Evolutionary conservation across 169 alveolate species (phyloP).

Genomic region (Toxoplasma gondii): DNA sequence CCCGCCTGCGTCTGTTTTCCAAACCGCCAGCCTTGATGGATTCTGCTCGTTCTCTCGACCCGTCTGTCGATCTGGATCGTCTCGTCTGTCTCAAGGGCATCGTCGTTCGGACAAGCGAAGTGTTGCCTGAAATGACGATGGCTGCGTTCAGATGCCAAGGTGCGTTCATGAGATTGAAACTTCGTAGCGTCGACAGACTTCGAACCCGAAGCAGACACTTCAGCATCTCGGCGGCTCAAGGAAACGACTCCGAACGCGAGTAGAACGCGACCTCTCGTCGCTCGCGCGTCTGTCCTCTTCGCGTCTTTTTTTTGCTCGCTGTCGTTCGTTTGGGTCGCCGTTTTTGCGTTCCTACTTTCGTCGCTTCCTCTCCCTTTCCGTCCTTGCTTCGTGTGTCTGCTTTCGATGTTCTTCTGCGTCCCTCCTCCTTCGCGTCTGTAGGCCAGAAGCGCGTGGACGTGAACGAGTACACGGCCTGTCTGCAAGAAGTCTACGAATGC

Average conservation of each 20-base stretch:
- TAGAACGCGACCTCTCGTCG: not conserved
- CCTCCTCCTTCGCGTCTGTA: not conserved
- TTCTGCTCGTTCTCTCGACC: constrained; percentile 45
- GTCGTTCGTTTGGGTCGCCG: too few relatives aligned
- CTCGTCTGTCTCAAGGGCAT: constrained; percentile 95
- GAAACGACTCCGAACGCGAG: not conserved
- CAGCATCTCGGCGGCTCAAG: not conserved
- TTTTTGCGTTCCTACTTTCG: too few relatives aligned
- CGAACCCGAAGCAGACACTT: too few relatives aligned
- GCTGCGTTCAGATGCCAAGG: constrained; percentile 94
- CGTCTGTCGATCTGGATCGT: constrained; percentile 53
- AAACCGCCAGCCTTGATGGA: constrained; percentile 57
- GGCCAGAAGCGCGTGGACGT: constrained; percentile 52
- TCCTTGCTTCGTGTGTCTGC: not conserved
- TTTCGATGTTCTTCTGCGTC: not conserved
- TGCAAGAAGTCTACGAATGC: constrained; percentile 86
- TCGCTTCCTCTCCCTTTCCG: too few relatives aligned
- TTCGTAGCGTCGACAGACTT: not conserved
- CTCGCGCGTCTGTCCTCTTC: too few relatives aligned
- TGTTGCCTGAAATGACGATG: constrained; percentile 98
- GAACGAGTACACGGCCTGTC: constrained; percentile 71
- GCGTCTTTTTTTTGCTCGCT: too few relatives aligned
- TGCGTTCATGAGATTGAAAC: not conserved
- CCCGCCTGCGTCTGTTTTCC: constrained; percentile 53
- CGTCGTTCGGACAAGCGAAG: constrained; percentile 94